Conservation (phyloP, 495 filamentous ascomycete species). For the Xylaria curta region DNA sequence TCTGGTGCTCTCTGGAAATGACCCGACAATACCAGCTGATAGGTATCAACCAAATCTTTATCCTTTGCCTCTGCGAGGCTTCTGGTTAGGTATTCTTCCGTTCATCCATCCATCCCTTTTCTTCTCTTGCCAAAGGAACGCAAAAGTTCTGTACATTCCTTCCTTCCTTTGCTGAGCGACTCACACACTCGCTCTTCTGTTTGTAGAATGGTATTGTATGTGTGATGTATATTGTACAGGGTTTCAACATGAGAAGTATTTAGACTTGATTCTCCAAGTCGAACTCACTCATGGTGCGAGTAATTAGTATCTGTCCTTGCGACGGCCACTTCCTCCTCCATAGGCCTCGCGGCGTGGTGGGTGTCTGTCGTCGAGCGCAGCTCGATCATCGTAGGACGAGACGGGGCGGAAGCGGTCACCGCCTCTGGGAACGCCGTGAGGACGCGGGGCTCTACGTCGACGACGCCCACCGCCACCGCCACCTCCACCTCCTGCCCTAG, state of each 20-base stretch:
- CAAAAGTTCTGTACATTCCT: background rate
- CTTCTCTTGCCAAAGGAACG: background rate
- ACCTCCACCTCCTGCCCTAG: conserved; percentile 15
- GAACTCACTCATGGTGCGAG: background rate
- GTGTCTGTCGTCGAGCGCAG: conserved; percentile 19
- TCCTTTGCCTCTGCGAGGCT: conserved; percentile 1
- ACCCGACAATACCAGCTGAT: background rate
- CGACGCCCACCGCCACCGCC: conserved; percentile 27
- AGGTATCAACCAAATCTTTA: background rate
- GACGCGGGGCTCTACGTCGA: conserved; percentile 33
- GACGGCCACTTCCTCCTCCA: conserved; percentile 7
- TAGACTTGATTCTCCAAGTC: background rate
- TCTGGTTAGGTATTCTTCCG: conserved; percentile 1
- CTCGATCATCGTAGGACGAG: conserved; percentile 30
- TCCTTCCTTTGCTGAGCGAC: background rate
- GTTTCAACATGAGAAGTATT: background rate
- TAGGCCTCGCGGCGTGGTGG: conserved; percentile 17
- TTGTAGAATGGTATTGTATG: background rate
- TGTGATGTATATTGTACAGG: conserved; percentile 3
- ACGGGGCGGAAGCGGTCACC: conserved; percentile 39
- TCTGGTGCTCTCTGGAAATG: background rate
- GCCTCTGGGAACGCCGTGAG: conserved; percentile 40
- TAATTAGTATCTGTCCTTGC: conserved; percentile 24
- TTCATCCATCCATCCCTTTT: background rate
- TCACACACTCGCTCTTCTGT: background rate